A percentile compares a stretch with the other conserved stretches of the same genome.
phyloP scores from a whole-genome alignment of 2,329 filamentous ascomycete genomes.

The Cercospora sojina region DNA sequence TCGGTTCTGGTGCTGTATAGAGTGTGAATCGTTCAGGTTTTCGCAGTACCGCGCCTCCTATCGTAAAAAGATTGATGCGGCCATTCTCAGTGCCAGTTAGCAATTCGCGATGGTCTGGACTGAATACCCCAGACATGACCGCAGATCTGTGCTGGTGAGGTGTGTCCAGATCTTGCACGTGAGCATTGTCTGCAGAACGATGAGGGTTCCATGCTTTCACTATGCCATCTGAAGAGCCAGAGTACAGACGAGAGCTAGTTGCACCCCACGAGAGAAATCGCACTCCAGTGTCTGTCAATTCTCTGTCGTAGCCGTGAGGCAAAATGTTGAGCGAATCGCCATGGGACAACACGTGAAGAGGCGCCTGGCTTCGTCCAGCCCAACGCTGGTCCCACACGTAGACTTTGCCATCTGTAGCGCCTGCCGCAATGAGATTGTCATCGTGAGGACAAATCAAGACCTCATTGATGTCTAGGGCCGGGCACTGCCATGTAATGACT shows the following conservation, averaged over 20 bases:
- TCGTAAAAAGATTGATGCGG: slow-evolving; percentile 53
- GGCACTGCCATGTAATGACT: slow-evolving; percentile 54
- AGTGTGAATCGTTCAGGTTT: slow-evolving; percentile 28
- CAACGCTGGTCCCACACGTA: slow-evolving; percentile 61
- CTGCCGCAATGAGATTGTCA: slow-evolving; percentile 55
- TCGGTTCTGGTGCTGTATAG: slow-evolving; percentile 17
- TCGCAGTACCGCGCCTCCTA: slow-evolving; percentile 32
- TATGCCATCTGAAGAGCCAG: slow-evolving; percentile 60
- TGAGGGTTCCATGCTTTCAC: slow-evolving; percentile 61
- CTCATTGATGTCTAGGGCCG: slow-evolving; percentile 62
- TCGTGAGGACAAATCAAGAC: slow-evolving; percentile 50
- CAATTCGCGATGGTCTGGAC: slow-evolving; percentile 55
- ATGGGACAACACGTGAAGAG: slow-evolving; percentile 54
- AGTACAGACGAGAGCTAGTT: slow-evolving; percentile 54
- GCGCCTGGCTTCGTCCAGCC: slow-evolving; percentile 38
- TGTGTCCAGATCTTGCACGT: slow-evolving; percentile 51
- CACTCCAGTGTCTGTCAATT: slow-evolving; percentile 58
- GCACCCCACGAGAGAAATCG: slow-evolving; percentile 59
- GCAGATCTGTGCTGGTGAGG: slow-evolving; percentile 47
- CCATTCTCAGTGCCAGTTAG: slow-evolving; percentile 59
- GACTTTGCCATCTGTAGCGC: slow-evolving; percentile 59
- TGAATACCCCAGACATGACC: slow-evolving; percentile 60
- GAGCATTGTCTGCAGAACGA: slow-evolving; percentile 51
- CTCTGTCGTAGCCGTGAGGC: slow-evolving; percentile 44
- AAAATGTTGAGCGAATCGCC: slow-evolving; percentile 52